These are phyloP conservation scores for Hibiscus trionum DNA, from an alignment of 345 rosid species.

Conservation along the genomic window DNA sequence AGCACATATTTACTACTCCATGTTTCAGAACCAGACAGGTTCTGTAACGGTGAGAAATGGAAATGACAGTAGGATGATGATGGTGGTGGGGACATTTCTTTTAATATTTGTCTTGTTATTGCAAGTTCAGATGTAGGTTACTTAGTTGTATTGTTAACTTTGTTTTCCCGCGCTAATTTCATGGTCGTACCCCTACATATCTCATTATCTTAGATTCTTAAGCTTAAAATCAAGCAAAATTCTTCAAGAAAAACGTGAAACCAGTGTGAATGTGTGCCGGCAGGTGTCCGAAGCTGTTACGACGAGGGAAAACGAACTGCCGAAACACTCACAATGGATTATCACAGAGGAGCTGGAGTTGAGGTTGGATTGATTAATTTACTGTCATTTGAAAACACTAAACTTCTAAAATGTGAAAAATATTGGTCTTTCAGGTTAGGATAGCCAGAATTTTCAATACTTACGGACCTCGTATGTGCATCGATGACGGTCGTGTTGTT, in stretches of 20 bases:
- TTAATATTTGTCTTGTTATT: background rate
- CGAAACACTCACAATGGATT: constrained; percentile 95
- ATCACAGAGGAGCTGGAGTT: constrained; percentile 85
- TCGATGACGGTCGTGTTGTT: constrained; percentile 97
- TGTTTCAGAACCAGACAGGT: background rate
- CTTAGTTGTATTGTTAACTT: background rate
- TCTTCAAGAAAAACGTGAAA: background rate
- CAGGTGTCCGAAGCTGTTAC: constrained; percentile 99
- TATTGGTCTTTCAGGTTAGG: constrained; percentile 52
- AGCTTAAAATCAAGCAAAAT: background rate
- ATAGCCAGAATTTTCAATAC: constrained; percentile 95
- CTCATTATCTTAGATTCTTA: background rate
- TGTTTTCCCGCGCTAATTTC: too few species aligned
- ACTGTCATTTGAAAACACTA: background rate
- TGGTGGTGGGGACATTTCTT: background rate
- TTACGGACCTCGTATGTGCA: constrained; percentile 97
- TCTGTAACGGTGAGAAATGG: background rate
- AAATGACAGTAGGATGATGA: background rate
- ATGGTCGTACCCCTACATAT: too few species aligned
- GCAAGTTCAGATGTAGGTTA: constrained; percentile 4
- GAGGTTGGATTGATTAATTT: constrained; percentile 42
- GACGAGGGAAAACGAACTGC: constrained; percentile 98
- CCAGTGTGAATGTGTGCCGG: constrained; percentile 8
- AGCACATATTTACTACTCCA: background rate
- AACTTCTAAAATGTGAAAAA: too few species aligned